Conservation (phyloP, 164 flowering plant species). For the Nelumbo lutea region DNA sequence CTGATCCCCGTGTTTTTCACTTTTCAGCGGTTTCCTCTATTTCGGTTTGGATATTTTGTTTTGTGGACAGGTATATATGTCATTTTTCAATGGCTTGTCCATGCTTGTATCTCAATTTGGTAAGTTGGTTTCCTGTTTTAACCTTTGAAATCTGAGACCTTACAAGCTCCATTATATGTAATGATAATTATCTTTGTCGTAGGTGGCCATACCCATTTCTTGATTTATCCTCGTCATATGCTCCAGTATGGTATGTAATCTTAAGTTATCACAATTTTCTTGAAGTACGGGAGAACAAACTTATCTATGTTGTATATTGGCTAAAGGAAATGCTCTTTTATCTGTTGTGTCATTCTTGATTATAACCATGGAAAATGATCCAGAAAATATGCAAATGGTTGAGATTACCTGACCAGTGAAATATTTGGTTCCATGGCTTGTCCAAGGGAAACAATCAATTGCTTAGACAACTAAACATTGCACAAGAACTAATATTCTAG, state of each 20-base stretch:
- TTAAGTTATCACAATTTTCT: too few relatives aligned
- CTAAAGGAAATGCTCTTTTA: background rate
- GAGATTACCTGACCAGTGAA: too few relatives aligned
- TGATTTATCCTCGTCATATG: conserved; percentile 51
- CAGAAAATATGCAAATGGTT: too few relatives aligned
- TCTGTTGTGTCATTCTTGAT: background rate
- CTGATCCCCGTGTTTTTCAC: background rate
- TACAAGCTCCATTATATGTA: background rate
- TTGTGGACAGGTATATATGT: conserved; percentile 70
- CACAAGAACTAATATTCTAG: too few relatives aligned
- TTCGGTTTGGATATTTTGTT: conserved; percentile 76
- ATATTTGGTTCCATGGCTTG: too few relatives aligned
- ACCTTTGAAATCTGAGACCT: background rate
- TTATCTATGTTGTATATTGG: background rate
- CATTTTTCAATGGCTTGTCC: conserved; percentile 80
- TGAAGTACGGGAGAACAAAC: background rate
- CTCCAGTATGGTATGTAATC: conserved; percentile 49
- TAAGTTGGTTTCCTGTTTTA: conserved; percentile 20
- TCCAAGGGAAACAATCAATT: too few relatives aligned
- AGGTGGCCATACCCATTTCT: conserved; percentile 74
- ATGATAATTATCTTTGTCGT: conserved; percentile 2
- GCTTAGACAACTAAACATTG: too few relatives aligned
- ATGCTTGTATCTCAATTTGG: conserved; percentile 60
- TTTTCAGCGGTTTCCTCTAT: conserved; percentile 77
- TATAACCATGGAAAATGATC: too few relatives aligned